Conservation (phyloP, 1,284 basidiomycete species). For the Prillingera fragicola region DNA sequence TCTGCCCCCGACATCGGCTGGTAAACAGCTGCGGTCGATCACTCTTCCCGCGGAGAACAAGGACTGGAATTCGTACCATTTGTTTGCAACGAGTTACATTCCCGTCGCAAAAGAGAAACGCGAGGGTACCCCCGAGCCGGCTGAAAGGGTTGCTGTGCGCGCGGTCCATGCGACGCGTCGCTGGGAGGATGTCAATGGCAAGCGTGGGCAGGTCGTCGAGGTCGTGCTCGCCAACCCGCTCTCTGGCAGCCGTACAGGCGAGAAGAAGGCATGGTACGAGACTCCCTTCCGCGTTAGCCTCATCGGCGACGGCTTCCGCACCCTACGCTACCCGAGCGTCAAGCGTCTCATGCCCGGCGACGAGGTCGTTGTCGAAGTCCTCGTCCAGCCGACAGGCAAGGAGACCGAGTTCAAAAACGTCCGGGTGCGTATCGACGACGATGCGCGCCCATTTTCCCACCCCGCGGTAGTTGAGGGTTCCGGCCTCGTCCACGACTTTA, state of each 20-base stretch:
- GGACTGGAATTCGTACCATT: constrained; percentile 5
- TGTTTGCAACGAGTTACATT: constrained; percentile 2
- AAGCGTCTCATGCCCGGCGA: constrained; percentile 7
- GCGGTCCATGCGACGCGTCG: constrained; percentile 2
- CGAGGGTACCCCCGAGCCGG: neutral
- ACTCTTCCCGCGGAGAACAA: neutral
- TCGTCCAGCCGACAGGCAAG: neutral
- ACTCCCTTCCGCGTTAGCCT: neutral
- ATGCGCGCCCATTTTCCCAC: neutral
- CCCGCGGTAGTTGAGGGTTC: neutral
- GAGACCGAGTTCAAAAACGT: neutral
- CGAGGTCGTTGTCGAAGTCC: constrained; percentile 1
- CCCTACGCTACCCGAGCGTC: neutral
- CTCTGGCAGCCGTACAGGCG: neutral
- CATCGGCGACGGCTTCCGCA: neutral
- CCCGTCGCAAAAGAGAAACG: neutral
- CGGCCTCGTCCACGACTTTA: constrained; percentile 2
- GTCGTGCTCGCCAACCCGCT: constrained; percentile 3
- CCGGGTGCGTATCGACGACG: neutral
- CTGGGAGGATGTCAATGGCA: constrained; percentile 5
- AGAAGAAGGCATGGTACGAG: neutral
- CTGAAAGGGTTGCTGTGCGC: neutral
- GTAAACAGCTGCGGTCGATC: neutral
- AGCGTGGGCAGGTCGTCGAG: constrained; percentile 6
- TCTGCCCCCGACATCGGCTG: neutral